phyloP scores from a whole-genome alignment of 108 stramenopile species.

The Skeletonema potamos region DNA sequence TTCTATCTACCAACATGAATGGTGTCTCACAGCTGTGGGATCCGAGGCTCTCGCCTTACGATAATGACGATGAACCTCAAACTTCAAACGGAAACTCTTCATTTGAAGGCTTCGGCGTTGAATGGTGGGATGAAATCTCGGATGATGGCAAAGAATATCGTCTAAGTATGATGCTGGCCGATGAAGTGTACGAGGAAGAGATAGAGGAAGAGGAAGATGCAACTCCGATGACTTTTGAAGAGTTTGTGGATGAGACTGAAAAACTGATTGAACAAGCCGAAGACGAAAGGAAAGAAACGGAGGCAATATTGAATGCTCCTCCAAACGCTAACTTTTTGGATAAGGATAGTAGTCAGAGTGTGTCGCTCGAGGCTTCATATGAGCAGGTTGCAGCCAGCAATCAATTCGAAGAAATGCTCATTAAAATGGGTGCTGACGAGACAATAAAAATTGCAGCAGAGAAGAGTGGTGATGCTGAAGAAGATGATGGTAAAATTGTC shows the following conservation, averaged over 20 bases:
- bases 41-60: conserved; percentile 2
- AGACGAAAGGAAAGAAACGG: conserved; percentile 77
- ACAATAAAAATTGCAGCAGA: background rate
- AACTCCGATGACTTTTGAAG: conserved; percentile 53
- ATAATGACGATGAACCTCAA: background rate
- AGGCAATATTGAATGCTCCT: conserved; percentile 81
- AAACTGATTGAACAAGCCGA: conserved; percentile 55
- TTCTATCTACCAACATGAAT: conserved; percentile 6
- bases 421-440: conserved; percentile 3
- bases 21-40: conserved; percentile 53
- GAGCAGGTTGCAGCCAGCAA: conserved; percentile 10
- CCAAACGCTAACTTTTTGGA: conserved; percentile 59
- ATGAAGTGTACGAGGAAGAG: conserved; percentile 60
- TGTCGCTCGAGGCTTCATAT: conserved; percentile 1
- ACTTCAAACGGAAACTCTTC: background rate
- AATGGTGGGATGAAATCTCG: conserved; percentile 60
- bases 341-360: background rate
- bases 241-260: conserved; percentile 66
- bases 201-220: conserved; percentile 27
- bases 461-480: background rate
- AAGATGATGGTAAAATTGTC: background rate
- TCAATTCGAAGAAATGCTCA: conserved; percentile 10
- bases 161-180: conserved; percentile 59
- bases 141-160: conserved; percentile 59
- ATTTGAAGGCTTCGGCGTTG: conserved; percentile 2